Conservation (phyloP, 2,329 filamentous ascomycete genomes). For the Fusarium sp. region DNA sequence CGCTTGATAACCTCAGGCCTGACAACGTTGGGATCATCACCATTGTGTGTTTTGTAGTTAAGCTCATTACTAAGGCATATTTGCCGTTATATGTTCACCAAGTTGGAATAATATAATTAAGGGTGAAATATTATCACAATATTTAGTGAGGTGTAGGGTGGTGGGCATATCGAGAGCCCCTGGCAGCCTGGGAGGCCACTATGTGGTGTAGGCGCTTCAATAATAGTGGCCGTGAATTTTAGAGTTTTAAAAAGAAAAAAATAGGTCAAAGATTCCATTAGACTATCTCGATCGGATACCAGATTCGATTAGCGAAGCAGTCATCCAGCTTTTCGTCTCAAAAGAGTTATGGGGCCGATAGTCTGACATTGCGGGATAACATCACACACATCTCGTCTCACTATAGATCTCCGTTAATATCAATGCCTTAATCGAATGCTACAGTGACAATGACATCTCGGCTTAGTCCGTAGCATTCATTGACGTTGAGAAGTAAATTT, state of each 20-base stretch:
- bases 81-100: no score
- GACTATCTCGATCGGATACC: background rate
- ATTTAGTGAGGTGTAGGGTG: background rate
- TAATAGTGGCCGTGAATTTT: background rate
- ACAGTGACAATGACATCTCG: background rate
- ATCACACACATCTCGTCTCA: background rate
- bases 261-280: background rate
- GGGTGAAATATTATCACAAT: background rate
- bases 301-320: background rate
- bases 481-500: background rate
- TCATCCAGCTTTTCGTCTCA: background rate
- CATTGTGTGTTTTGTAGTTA: background rate
- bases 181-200: no score
- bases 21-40: background rate
- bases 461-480: background rate
- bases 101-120: no score
- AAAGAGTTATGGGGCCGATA: background rate
- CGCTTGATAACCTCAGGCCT: background rate
- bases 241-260: background rate
- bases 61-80: background rate
- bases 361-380: background rate
- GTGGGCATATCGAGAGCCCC: background rate
- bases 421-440: background rate
- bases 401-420: background rate
- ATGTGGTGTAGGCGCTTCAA: background rate